Percentiles rank a stretch among this genome's conserved stretches.
phyloP scores from a whole-genome alignment of 208 protist species.

The Sergeia podlipaevii region DNA sequence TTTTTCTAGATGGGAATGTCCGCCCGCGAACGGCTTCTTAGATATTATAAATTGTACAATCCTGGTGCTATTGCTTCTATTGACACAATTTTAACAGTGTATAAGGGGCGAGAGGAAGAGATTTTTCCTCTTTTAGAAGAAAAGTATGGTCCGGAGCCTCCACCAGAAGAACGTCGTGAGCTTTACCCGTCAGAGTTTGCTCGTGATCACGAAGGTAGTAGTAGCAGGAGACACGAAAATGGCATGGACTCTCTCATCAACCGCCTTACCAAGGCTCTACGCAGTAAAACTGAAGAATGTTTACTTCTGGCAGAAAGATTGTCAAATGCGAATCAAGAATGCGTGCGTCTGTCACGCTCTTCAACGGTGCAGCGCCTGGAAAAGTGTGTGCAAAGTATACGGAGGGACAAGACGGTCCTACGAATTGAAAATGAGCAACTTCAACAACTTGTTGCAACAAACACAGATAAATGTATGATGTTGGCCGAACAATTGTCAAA shows the following conservation, averaged over 20 bases:
- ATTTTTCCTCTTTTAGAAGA: constrained; percentile 23
- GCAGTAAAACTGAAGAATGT: neutral
- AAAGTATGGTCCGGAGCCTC: constrained; percentile 30
- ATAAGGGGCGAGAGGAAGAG: constrained; percentile 23
- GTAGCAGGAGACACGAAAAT: no score
- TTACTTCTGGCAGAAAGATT: neutral
- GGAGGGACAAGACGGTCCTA: constrained; percentile 1
- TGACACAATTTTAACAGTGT: constrained; percentile 14
- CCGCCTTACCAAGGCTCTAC: neutral
- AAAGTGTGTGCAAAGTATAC: neutral
- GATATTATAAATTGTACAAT: constrained; percentile 21
- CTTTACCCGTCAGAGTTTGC: neutral
- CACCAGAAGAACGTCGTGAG: neutral
- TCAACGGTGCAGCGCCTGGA: neutral
- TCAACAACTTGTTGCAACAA: no score
- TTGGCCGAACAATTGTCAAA: neutral
- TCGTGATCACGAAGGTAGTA: neutral
- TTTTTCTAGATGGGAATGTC: no score
- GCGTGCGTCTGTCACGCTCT: neutral
- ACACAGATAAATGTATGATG: neutral
- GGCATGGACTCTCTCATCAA: neutral
- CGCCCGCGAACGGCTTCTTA: no score
- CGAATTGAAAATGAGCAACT: no score
- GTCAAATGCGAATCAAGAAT: neutral
- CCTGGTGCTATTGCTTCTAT: constrained; percentile 17